These are phyloP conservation scores for Typha latifolia DNA, from an alignment of 176 grass and related monocot species.

Conservation along the genomic window DNA sequence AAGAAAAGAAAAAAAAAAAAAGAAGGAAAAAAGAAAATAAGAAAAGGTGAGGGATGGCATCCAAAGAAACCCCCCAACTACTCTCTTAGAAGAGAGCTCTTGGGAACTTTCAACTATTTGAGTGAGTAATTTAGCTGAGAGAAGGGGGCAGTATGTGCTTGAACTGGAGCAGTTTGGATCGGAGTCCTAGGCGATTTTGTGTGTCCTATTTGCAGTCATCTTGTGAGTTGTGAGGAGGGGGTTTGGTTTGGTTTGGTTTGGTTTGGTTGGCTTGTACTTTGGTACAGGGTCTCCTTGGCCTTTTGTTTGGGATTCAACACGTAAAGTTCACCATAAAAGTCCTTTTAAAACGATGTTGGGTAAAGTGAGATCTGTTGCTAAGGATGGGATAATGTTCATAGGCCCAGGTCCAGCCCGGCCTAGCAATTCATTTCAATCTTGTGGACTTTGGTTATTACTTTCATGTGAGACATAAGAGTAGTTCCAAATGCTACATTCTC, in stretches of 20 bases:
- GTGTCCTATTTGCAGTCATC: slow-evolving; percentile 21
- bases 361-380: too few relatives aligned
- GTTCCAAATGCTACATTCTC: too few relatives aligned
- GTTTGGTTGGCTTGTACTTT: slow-evolving; percentile 15
- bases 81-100: slow-evolving; percentile 15
- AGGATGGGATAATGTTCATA: too few relatives aligned
- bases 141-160: slow-evolving; percentile 26
- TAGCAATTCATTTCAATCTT: too few relatives aligned
- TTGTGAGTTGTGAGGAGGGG: slow-evolving; percentile 13
- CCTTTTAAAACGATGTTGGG: too few relatives aligned
- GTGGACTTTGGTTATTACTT: too few relatives aligned
- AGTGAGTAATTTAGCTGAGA: slow-evolving; percentile 11
- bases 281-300: slow-evolving; percentile 26
- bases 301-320: not conserved
- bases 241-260: slow-evolving; percentile 32
- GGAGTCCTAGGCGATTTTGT: slow-evolving; percentile 27
- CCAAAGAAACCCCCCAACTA: slow-evolving; percentile 17
- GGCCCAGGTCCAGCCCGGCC: too few relatives aligned
- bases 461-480: too few relatives aligned
- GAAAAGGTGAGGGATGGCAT: not conserved
- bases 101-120: slow-evolving; percentile 1
- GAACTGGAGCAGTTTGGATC: slow-evolving; percentile 52
- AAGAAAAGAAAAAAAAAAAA: not conserved
- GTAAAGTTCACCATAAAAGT: not conserved
- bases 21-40: not conserved